phyloP scores from a whole-genome alignment of 345 rosid genomes.

The Brassica rapa region DNA sequence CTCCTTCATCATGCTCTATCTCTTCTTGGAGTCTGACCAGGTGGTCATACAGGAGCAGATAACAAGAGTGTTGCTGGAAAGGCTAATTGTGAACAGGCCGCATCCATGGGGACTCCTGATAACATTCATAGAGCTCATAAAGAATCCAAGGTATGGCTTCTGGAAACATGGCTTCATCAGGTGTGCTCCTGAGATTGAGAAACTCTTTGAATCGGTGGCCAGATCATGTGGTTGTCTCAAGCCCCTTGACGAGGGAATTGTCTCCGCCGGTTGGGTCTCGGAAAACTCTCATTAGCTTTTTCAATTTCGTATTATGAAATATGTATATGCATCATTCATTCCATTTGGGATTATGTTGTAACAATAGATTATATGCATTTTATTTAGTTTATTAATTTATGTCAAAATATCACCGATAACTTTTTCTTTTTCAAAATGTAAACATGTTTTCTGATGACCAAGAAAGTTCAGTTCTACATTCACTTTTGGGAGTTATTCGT shows the following conservation, averaged over 20 bases:
- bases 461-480: not conserved
- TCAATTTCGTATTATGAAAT: not conserved
- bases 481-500: not conserved
- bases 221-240: slow-evolving; percentile 73
- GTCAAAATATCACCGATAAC: not conserved
- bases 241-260: slow-evolving; percentile 79
- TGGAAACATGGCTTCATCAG: slow-evolving; percentile 79
- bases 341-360: slow-evolving; percentile 12
- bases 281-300: slow-evolving; percentile 50
- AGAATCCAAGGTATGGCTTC: slow-evolving; percentile 86
- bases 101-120: slow-evolving; percentile 99
- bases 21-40: slow-evolving; percentile 85
- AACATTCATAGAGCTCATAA: slow-evolving; percentile 96
- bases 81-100: slow-evolving; percentile 88
- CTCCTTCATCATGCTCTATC: slow-evolving; percentile 83
- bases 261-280: slow-evolving; percentile 56
- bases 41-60: slow-evolving; percentile 96
- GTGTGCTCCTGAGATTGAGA: slow-evolving; percentile 92
- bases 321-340: not conserved
- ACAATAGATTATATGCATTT: slow-evolving; percentile 1
- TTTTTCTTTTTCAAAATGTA: not conserved
- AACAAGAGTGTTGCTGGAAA: slow-evolving; percentile 90
- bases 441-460: not conserved
- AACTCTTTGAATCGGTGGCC: slow-evolving; percentile 80
- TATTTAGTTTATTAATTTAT: no score